Percentiles rank a stretch among this genome's conserved stretches.
These are phyloP conservation scores for Lipomyces japonicus DNA, from an alignment of 805 yeast genomes.

Conservation along the genomic window DNA sequence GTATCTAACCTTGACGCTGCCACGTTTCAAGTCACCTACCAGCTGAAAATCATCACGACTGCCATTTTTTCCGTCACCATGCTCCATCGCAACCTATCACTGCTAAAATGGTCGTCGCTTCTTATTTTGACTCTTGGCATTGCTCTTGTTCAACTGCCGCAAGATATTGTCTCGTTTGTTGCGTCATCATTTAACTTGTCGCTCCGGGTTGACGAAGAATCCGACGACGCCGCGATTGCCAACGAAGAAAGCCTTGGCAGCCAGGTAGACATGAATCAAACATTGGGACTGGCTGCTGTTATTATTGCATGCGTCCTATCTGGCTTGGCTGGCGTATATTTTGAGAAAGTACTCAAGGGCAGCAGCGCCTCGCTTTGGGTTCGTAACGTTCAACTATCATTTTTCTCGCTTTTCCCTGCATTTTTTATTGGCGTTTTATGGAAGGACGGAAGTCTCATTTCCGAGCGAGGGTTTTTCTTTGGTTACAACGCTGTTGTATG, in stretches of 20 bases:
- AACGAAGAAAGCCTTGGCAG: slow-evolving; percentile 13
- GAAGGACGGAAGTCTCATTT: slow-evolving; percentile 38
- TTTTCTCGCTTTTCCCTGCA: slow-evolving; percentile 43
- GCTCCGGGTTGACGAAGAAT: slow-evolving; percentile 8
- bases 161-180: slow-evolving; percentile 27
- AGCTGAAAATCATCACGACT: slow-evolving; percentile 44
- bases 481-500: slow-evolving; percentile 42
- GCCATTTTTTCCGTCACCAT: slow-evolving; percentile 43
- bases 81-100: slow-evolving; percentile 36
- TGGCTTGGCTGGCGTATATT: slow-evolving; percentile 45
- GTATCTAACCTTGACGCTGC: slow-evolving; percentile 44
- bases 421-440: slow-evolving; percentile 38
- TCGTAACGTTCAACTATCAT: slow-evolving; percentile 42
- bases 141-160: slow-evolving; percentile 42
- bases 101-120: slow-evolving; percentile 40
- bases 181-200: slow-evolving; percentile 21
- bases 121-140: slow-evolving; percentile 41
- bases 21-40: slow-evolving; percentile 45
- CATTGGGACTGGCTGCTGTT: slow-evolving; percentile 40
- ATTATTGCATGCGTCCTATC: slow-evolving; percentile 39
- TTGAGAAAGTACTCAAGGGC: slow-evolving; percentile 43
- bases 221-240: slow-evolving; percentile 20
- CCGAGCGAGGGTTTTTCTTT: slow-evolving; percentile 40
- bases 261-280: slow-evolving; percentile 30
- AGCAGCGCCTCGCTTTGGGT: slow-evolving; percentile 39